phyloP scores from a whole-genome alignment of 225 moss, liverwort and hornwort species.

The Ulota crispa region DNA sequence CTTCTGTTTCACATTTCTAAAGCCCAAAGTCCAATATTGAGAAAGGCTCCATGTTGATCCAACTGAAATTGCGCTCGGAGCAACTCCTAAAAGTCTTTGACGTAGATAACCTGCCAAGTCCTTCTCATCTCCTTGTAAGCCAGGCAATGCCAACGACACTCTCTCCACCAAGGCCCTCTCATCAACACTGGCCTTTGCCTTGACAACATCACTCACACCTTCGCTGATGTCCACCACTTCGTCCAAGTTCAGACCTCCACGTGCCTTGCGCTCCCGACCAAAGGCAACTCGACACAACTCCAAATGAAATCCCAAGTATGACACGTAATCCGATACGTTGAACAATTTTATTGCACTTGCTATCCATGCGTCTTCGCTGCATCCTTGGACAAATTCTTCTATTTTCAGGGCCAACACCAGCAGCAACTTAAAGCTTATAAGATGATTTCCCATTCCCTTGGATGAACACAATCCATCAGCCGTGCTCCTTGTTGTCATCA shows the following conservation, averaged over 20 bases:
- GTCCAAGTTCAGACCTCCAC: rapidly evolving
- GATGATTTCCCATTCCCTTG: background rate
- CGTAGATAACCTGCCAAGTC: background rate
- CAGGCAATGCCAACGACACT: background rate
- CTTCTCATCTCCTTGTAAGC: background rate
- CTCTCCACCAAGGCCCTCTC: background rate
- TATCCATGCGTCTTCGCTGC: background rate
- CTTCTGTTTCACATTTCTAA: rapidly evolving
- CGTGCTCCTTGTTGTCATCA: too few species aligned
- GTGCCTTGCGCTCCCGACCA: rapidly evolving
- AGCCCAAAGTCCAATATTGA: background rate
- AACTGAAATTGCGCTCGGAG: rapidly evolving
- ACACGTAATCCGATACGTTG: background rate
- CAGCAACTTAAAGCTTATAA: background rate
- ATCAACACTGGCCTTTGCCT: rapidly evolving
- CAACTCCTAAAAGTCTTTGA: background rate
- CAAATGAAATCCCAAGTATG: background rate
- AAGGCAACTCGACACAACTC: background rate
- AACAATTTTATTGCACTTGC: background rate
- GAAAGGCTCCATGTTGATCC: background rate
- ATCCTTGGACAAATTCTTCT: background rate
- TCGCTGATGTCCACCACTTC: background rate
- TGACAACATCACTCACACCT: background rate
- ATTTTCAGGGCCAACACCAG: rapidly evolving
- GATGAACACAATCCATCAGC: too few species aligned